These are phyloP conservation scores for Sutorius eximius DNA, from an alignment of 1,284 basidiomycete species.

Conservation along the genomic window DNA sequence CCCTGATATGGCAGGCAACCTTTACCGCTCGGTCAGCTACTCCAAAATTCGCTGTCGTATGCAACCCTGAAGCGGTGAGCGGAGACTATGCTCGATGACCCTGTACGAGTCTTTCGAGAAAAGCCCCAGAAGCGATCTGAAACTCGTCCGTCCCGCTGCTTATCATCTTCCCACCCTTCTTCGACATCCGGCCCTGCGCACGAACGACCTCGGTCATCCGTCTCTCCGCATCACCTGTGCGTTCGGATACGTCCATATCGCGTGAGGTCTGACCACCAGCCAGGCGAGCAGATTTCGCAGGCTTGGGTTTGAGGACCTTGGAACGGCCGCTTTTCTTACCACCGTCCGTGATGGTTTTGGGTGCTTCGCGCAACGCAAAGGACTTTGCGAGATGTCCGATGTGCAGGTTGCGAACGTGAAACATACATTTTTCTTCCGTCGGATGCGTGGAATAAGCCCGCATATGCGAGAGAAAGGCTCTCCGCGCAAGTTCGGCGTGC, in stretches of 20 bases:
- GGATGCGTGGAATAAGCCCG: constrained; percentile 98
- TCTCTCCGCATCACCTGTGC: constrained; percentile 51
- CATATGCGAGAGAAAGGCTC: constrained; percentile 90
- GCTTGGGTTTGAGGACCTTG: constrained; percentile 37
- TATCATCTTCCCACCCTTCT: constrained; percentile 78
- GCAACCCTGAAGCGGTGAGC: background rate
- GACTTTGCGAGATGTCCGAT: constrained; percentile 96
- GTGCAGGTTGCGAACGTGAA: constrained; percentile 92
- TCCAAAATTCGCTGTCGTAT: background rate
- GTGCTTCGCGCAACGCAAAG: constrained; percentile 93
- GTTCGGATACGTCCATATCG: constrained; percentile 44
- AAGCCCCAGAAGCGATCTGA: constrained; percentile 72
- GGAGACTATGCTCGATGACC: constrained; percentile 11
- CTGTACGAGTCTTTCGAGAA: constrained; percentile 65
- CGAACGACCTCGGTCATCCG: constrained; percentile 90
- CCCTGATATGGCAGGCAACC: background rate
- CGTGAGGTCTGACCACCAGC: constrained; percentile 24
- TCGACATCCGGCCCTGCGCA: constrained; percentile 78
- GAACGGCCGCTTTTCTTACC: constrained; percentile 26
- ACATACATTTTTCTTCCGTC: constrained; percentile 90
- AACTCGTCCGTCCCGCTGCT: constrained; percentile 78
- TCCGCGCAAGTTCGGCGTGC: constrained; percentile 79
- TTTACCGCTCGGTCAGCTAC: background rate
- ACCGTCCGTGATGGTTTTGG: constrained; percentile 58
- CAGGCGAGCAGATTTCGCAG: constrained; percentile 10